Conservation (phyloP, 73 alveolate genomes). For the Durusdinium trenchii region DNA sequence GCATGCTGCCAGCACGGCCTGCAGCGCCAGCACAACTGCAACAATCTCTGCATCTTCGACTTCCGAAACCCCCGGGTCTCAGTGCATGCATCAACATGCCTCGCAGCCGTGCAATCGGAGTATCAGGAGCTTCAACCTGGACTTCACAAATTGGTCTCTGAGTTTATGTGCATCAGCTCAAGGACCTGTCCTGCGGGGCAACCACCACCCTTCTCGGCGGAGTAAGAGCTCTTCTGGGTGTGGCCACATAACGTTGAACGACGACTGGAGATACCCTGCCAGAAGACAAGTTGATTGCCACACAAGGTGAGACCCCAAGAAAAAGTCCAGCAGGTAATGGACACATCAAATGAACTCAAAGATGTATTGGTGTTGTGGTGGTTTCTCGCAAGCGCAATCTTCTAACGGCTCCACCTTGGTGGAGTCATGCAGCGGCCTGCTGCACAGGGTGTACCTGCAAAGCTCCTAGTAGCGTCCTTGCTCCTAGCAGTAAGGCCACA, state of each 20-base stretch:
- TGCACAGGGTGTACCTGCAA: slow-evolving; percentile 2
- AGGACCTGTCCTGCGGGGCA: too few species aligned
- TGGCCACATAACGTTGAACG: slow-evolving; percentile 58
- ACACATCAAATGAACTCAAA: background rate
- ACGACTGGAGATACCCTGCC: slow-evolving; percentile 58
- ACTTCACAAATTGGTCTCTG: too few species aligned
- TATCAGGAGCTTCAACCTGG: slow-evolving; percentile 24
- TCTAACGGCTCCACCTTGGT: background rate
- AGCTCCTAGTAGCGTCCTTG: background rate
- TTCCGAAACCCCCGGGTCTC: background rate
- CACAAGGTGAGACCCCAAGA: background rate
- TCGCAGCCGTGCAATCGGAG: slow-evolving; percentile 26
- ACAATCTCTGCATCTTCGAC: background rate
- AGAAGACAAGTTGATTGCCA: background rate
- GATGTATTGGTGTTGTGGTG: background rate
- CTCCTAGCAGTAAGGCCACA: background rate
- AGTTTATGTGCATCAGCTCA: too few species aligned
- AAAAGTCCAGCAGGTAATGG: background rate
- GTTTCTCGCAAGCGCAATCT: background rate
- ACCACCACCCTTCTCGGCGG: too few species aligned
- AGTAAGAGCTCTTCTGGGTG: slow-evolving; percentile 23
- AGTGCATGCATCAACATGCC: background rate
- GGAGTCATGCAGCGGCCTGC: slow-evolving; percentile 63
- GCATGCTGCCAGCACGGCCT: slow-evolving; percentile 87
- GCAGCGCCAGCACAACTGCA: background rate